Evolutionary conservation across 192 early-diverging fungal genomes (phyloP).

Genomic region (Phycomyces blakesleeanus): DNA sequence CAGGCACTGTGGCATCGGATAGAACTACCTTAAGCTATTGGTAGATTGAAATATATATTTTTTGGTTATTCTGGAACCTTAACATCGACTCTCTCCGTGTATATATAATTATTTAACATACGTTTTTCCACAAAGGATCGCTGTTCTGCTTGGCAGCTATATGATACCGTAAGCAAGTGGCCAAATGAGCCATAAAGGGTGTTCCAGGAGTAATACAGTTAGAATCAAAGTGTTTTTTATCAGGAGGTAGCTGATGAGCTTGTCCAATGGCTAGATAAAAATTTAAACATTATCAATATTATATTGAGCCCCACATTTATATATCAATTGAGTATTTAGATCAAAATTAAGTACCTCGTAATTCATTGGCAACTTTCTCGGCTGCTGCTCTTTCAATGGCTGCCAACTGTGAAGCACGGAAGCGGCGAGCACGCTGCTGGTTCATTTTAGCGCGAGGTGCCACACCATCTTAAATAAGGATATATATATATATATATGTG

Average conservation of each 20-base stretch:
- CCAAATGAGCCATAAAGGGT: conserved; percentile 91
- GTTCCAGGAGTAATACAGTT: conserved; percentile 99
- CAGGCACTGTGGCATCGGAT: conserved; percentile 92
- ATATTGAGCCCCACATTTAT: no score
- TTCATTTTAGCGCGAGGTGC: conserved; percentile 99
- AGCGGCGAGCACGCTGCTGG: conserved; percentile 96
- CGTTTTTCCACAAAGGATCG: conserved; percentile 81
- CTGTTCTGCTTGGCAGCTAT: conserved; percentile 81
- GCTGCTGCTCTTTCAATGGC: conserved; percentile 51
- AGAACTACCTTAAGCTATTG: conserved; percentile 76
- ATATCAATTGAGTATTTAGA: background rate
- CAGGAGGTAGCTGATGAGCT: conserved; percentile 42
- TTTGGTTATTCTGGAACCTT: background rate
- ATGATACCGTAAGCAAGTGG: conserved; percentile 83
- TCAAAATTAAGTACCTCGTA: conserved; percentile 11
- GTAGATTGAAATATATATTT: background rate
- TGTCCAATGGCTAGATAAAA: conserved; percentile 47
- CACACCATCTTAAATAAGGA: conserved; percentile 74
- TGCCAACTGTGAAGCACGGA: conserved; percentile 77
- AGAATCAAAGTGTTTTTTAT: conserved; percentile 77
- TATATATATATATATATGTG: background rate
- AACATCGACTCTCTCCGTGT: background rate
- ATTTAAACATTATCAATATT: conserved; percentile 14
- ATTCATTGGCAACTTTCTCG: conserved; percentile 40
- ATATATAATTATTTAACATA: conserved; percentile 24